Evolutionary conservation across 768 basidiomycete species (phyloP).

Genomic region (Boletus barrowsii): DNA sequence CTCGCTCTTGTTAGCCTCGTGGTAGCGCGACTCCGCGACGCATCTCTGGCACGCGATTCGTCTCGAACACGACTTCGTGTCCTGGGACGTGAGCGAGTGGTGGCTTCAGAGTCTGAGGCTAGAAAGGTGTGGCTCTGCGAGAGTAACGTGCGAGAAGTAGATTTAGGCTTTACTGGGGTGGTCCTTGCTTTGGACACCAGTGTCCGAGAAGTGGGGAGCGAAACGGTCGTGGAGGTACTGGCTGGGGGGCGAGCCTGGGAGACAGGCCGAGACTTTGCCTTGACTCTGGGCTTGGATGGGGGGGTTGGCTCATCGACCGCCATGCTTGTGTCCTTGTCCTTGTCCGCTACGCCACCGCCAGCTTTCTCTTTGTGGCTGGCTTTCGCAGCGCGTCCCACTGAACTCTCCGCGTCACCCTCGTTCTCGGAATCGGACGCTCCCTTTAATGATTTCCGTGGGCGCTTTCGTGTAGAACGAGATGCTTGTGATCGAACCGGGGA

Average conservation of each 20-base stretch:
- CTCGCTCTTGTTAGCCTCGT: conserved; percentile 8
- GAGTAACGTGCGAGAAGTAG: conserved; percentile 14
- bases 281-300: conserved; percentile 11
- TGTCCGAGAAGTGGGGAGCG: background rate
- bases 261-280: conserved; percentile 14
- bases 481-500: conserved; percentile 24
- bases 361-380: conserved; percentile 7
- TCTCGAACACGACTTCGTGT: conserved; percentile 25
- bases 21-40: conserved; percentile 1
- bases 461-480: conserved; percentile 21
- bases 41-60: conserved; percentile 16
- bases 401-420: conserved; percentile 14
- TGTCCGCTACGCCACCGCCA: background rate
- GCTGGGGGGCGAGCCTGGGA: conserved; percentile 2
- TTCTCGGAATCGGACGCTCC: conserved; percentile 17
- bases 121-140: conserved; percentile 20
- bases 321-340: conserved; percentile 6
- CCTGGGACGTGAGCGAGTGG: conserved; percentile 17
- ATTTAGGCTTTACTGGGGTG: conserved; percentile 9
- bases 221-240: conserved; percentile 6
- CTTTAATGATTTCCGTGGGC: conserved; percentile 22
- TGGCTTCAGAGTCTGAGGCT: conserved; percentile 24
- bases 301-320: conserved; percentile 4
- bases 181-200: conserved; percentile 2
- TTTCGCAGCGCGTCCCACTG: conserved; percentile 4